phyloP scores from a whole-genome alignment of 148 eudicot species.

The Persicaria tinctoria region DNA sequence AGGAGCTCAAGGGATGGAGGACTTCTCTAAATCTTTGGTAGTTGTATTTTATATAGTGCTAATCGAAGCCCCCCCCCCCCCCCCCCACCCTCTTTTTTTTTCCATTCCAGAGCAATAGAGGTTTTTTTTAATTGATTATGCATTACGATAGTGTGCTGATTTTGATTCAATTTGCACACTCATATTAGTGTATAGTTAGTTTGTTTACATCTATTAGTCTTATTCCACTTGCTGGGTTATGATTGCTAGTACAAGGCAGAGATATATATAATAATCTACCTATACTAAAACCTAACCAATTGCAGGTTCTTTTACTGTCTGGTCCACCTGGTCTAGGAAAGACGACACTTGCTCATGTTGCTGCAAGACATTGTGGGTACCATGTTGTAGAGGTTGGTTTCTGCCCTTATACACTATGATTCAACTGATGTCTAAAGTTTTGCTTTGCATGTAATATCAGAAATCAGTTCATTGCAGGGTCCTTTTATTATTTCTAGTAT shows the following conservation, averaged over 20 bases:
- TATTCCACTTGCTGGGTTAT: not conserved
- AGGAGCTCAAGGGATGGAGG: constrained; percentile 28
- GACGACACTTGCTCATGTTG: constrained; percentile 97
- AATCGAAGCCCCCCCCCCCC: not conserved
- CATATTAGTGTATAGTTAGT: not conserved
- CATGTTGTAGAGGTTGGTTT: constrained; percentile 82
- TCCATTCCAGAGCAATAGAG: too few relatives aligned
- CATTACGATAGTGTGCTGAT: not conserved
- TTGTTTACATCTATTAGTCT: not conserved
- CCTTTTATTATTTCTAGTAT: not conserved
- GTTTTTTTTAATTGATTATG: not conserved
- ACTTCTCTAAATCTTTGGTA: too few relatives aligned
- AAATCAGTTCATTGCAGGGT: not conserved
- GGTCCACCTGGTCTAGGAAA: constrained; percentile 98
- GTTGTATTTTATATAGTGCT: not conserved
- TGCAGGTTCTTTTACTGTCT: constrained; percentile 91
- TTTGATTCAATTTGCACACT: not conserved
- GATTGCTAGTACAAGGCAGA: not conserved
- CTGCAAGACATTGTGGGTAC: constrained; percentile 96
- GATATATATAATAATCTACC: not conserved
- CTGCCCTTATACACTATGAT: not conserved
- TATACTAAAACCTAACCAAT: not conserved
- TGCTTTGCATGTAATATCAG: not conserved
- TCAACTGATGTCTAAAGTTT: not conserved
- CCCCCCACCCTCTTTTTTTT: too few relatives aligned